Percentiles rank a stretch among this genome's conserved stretches.
Evolutionary conservation across 2,329 filamentous ascomycete species (phyloP).

Genomic region (Colletotrichum plurivorum): DNA sequence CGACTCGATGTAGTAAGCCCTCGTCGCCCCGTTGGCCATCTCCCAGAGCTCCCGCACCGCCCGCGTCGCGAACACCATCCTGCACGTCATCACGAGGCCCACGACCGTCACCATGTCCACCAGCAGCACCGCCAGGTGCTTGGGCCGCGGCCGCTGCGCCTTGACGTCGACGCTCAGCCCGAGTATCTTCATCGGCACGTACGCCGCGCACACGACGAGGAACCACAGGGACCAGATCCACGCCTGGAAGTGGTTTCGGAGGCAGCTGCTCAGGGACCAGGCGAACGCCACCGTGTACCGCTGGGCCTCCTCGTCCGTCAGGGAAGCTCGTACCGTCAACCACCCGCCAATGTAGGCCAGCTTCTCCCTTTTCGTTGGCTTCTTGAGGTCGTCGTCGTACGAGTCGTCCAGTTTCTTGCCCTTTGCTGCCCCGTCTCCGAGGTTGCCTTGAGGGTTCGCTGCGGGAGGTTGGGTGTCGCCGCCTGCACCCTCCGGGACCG

Average conservation of each 20-base stretch:
- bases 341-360: no score
- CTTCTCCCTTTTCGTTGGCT: no score
- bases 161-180: not conserved
- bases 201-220: not conserved
- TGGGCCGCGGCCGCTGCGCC: not conserved
- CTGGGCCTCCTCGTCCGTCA: not conserved
- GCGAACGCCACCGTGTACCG: not conserved
- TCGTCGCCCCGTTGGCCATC: slow-evolving; percentile 23
- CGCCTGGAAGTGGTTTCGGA: not conserved
- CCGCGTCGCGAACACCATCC: slow-evolving; percentile 1
- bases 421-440: no score
- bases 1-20: slow-evolving; percentile 30
- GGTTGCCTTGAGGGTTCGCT: no score
- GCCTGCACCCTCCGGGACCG: no score
- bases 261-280: not conserved
- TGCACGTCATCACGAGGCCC: not conserved
- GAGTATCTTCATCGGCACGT: not conserved
- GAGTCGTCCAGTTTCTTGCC: no score
- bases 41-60: slow-evolving; percentile 16
- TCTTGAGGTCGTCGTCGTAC: no score
- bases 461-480: no score
- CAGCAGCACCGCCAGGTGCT: slow-evolving; percentile 8
- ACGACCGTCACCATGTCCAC: not conserved
- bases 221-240: not conserved
- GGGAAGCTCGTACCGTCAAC: not conserved